Percentiles rank a stretch among this genome's conserved stretches.
Conservation (phyloP, 208 protist genomes). For the Wallacemonas collosoma region DNA sequence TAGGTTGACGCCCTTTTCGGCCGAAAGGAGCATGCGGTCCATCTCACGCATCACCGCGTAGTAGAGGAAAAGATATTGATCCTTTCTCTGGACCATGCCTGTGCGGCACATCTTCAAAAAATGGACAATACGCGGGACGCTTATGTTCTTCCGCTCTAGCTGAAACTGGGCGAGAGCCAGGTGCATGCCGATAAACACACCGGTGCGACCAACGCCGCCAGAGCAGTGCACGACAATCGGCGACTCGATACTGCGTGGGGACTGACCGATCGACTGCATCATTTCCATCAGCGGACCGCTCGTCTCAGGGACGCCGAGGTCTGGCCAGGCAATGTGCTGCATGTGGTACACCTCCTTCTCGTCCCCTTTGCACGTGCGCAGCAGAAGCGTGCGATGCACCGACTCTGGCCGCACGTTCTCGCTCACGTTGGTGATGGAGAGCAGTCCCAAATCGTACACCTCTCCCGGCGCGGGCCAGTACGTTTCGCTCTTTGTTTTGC, state of each 20-base stretch:
- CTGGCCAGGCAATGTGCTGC: constrained; percentile 86
- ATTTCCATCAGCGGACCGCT: constrained; percentile 78
- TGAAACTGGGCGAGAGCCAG: constrained; percentile 74
- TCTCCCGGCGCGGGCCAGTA: constrained; percentile 72
- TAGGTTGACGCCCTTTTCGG: constrained; percentile 57
- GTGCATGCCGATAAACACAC: constrained; percentile 86
- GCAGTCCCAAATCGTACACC: constrained; percentile 50
- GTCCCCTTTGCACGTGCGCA: constrained; percentile 49
- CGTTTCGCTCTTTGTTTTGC: constrained; percentile 73
- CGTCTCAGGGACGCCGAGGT: constrained; percentile 81
- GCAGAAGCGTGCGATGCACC: constrained; percentile 50
- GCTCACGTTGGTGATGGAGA: constrained; percentile 46
- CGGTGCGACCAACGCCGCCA: constrained; percentile 87
- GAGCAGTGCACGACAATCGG: constrained; percentile 88
- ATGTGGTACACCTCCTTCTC: constrained; percentile 75
- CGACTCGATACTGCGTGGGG: constrained; percentile 38
- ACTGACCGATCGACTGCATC: constrained; percentile 67
- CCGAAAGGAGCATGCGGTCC: constrained; percentile 76
- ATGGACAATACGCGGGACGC: constrained; percentile 60
- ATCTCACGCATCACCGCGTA: constrained; percentile 73
- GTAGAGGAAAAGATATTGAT: constrained; percentile 86
- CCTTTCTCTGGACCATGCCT: constrained; percentile 83
- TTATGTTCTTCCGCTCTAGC: constrained; percentile 53
- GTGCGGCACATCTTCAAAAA: constrained; percentile 74
- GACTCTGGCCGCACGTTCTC: constrained; percentile 50